Evolutionary conservation across 2,329 filamentous ascomycete species (phyloP).

Genomic region (Rhynchosporium agropyri): DNA sequence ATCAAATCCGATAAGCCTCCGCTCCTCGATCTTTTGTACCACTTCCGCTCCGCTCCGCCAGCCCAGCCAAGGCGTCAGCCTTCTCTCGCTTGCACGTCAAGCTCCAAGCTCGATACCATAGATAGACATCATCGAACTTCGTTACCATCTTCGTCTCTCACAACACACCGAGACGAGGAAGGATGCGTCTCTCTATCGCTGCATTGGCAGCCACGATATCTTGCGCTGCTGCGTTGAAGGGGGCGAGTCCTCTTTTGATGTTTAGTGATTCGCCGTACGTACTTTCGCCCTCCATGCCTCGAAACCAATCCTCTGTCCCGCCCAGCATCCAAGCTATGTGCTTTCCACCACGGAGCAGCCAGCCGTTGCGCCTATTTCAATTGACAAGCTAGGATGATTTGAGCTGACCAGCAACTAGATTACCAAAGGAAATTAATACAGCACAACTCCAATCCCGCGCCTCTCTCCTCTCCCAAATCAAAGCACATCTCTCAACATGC

Average conservation of each 20-base stretch:
- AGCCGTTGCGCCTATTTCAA: not conserved
- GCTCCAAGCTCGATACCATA: conserved; percentile 17
- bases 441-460: conserved; percentile 33
- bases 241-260: conserved; percentile 87
- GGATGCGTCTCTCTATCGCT: conserved; percentile 59
- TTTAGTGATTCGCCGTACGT: conserved; percentile 64
- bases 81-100: conserved; percentile 10
- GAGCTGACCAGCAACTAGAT: not conserved
- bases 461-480: conserved; percentile 31
- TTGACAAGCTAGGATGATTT: not conserved
- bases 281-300: conserved; percentile 20
- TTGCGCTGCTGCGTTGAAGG: conserved; percentile 71
- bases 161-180: conserved; percentile 30
- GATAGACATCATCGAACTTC: conserved; percentile 21
- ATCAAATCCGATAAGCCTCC: conserved; percentile 7
- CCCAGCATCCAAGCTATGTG: not conserved
- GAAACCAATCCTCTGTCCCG: not conserved
- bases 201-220: conserved; percentile 58
- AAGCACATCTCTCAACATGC: conserved; percentile 63
- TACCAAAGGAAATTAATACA: conserved; percentile 19
- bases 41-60: not conserved
- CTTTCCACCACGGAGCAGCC: not conserved
- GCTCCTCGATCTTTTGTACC: not conserved
- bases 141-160: not conserved
- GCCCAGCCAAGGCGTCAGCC: not conserved